Base-by-base conservation (phyloP, 768 basidiomycete species). In the Phylloporus sp. region DNA sequence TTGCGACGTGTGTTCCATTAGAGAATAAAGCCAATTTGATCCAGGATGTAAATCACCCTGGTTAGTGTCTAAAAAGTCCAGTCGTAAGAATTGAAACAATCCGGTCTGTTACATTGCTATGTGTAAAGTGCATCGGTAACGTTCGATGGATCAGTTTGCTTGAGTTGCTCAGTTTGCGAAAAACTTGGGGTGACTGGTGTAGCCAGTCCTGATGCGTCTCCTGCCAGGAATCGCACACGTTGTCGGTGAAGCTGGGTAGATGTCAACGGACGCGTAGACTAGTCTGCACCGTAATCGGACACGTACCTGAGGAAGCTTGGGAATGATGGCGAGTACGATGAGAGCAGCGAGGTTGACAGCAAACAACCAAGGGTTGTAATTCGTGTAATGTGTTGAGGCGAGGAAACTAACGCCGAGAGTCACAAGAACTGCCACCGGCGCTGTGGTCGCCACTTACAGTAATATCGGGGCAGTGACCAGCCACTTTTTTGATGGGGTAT, bases 401-500 rank as follows among this genome's bases (percentile, higher is more conserved):
- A 99, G 78, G 72, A 99, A 99, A 26, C 95, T 97, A 54, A 39
- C 20, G 42, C 15, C 18, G 35, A 14, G 20, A 24, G 46, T 45
- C 37, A 44, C 22, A 9, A 39, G 28, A 36, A 9, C 22, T 10
- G 36, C 35, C 14, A 27, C 24, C 10, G 21, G 9, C 26, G 42
- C 33, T 46, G 36, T 38, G 29, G 45, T 8, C 2, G 14, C 37
- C 8, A 71, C 91, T 63, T 58, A 97, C 96, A 99, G 73, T 29
- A 77, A 76, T 54, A 98, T 84, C 1, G 96, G 96, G 8, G 93
- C 83, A 43, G 80, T 81, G 49, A 96, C 78, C 23, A 99, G 74
- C 91, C 93, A 98, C 65, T 99, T 99, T 73, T 91, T 96, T 6
- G 96, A 85, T 1, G 96, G 96, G 6, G 96, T 99, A 68, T 98